Conservation (phyloP, 768 basidiomycete species). For the Tylopilus felleus region DNA sequence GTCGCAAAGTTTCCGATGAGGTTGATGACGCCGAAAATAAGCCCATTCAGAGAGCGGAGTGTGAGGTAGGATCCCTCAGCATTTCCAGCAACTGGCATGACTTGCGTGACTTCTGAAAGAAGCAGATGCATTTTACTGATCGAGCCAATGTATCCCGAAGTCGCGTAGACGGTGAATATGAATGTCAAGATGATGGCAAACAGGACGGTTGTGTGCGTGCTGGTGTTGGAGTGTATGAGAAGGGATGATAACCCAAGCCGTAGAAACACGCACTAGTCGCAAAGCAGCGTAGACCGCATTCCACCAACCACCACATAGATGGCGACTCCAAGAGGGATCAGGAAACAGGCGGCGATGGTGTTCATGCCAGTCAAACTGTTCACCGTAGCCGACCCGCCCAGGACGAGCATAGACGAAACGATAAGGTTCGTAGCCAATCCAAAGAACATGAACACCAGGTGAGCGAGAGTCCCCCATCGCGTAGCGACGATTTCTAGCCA, state of each 20-base stretch:
- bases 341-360: constrained; percentile 87
- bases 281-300: constrained; percentile 82
- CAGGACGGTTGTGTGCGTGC: constrained; percentile 83
- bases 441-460: constrained; percentile 86
- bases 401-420: constrained; percentile 81
- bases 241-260: not conserved
- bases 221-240: constrained; percentile 26
- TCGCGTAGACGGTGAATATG: constrained; percentile 79
- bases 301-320: constrained; percentile 87
- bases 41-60: constrained; percentile 70
- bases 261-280: constrained; percentile 67
- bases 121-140: constrained; percentile 76
- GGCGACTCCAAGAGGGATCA: constrained; percentile 83
- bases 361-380: constrained; percentile 85
- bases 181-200: constrained; percentile 81
- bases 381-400: constrained; percentile 86
- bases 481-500: constrained; percentile 82
- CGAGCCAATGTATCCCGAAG: constrained; percentile 76
- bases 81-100: constrained; percentile 72
- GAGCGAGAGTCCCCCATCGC: constrained; percentile 78
- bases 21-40: constrained; percentile 86
- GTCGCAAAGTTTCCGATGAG: constrained; percentile 80
- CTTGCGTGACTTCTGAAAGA: constrained; percentile 53
- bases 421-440: constrained; percentile 91
- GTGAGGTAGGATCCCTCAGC: constrained; percentile 83